Evolutionary conservation across 2,329 filamentous ascomycete species (phyloP).

Genomic region (Tolypocladium paradoxum): DNA sequence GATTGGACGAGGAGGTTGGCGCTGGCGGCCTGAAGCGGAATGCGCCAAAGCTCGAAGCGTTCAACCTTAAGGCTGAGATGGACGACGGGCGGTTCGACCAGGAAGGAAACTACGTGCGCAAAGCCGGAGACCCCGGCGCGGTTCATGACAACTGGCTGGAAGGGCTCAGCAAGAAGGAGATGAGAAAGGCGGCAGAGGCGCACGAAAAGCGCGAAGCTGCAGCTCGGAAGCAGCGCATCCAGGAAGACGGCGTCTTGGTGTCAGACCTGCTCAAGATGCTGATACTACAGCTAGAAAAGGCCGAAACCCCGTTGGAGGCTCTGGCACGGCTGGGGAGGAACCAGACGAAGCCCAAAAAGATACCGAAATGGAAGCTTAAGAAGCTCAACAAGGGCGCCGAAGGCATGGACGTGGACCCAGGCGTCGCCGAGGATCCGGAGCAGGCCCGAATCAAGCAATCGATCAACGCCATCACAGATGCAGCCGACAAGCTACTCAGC

Average conservation of each 20-base stretch:
- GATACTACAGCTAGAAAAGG: constrained; percentile 61
- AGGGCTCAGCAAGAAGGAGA: constrained; percentile 86
- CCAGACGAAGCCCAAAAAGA: constrained; percentile 46
- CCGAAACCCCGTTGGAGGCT: constrained; percentile 83
- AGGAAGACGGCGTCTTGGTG: constrained; percentile 64
- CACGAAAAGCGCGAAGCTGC: constrained; percentile 78
- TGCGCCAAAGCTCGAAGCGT: constrained; percentile 88
- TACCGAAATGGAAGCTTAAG: constrained; percentile 60
- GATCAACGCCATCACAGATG: constrained; percentile 76
- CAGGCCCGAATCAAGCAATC: constrained; percentile 59
- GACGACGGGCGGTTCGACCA: constrained; percentile 92
- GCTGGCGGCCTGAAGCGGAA: constrained; percentile 85
- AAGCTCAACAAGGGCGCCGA: constrained; percentile 47
- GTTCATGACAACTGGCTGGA: constrained; percentile 89
- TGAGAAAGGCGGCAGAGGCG: constrained; percentile 76
- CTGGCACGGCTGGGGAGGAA: constrained; percentile 68
- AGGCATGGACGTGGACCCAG: constrained; percentile 60
- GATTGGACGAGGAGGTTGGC: constrained; percentile 79
- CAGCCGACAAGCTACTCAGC: constrained; percentile 76
- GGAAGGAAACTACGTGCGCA: constrained; percentile 80
- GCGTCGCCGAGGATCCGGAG: constrained; percentile 47
- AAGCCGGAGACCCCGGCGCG: constrained; percentile 79
- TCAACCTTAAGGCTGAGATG: constrained; percentile 84
- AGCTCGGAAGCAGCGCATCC: constrained; percentile 55
- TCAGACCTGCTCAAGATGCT: constrained; percentile 63